Conservation (phyloP, 2,329 filamentous ascomycete genomes). For the Aspergillus caelatus region DNA sequence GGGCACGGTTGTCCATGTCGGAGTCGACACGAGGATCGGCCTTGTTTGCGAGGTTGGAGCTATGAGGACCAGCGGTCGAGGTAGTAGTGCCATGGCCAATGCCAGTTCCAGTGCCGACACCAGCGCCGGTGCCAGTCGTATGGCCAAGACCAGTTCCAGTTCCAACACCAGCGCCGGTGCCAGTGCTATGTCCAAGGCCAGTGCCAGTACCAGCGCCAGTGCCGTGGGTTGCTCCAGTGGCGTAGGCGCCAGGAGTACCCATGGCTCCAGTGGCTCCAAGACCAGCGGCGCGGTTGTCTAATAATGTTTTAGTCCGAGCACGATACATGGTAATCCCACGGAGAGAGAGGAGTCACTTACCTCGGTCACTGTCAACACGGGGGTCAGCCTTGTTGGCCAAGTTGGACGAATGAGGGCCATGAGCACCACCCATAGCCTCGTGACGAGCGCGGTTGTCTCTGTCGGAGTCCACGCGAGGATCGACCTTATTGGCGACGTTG, state of each 20-base stretch:
- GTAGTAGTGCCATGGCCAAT: constrained; percentile 12
- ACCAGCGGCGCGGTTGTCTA: constrained; percentile 15
- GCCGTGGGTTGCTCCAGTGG: constrained; percentile 13
- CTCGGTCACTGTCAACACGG: constrained; percentile 30
- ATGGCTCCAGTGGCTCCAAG: constrained; percentile 1
- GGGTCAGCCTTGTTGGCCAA: constrained; percentile 57
- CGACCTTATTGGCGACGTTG: constrained; percentile 31
- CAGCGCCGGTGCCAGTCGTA: constrained; percentile 17
- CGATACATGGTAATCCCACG: neutral
- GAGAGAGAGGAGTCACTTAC: constrained; percentile 1
- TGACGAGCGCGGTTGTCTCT: constrained; percentile 18
- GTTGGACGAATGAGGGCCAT: constrained; percentile 49
- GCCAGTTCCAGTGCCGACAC: constrained; percentile 19
- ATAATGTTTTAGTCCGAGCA: neutral
- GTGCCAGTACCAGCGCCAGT: constrained; percentile 16
- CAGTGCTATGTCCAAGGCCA: neutral
- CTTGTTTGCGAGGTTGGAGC: constrained; percentile 35
- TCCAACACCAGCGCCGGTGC: constrained; percentile 3
- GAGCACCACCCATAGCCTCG: constrained; percentile 14
- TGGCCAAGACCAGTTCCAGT: constrained; percentile 6
- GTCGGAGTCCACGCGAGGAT: constrained; percentile 21
- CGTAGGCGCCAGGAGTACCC: constrained; percentile 9
- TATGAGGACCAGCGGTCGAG: constrained; percentile 40
- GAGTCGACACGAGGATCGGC: constrained; percentile 37
- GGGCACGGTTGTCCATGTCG: constrained; percentile 35